Base-by-base conservation (phyloP, 192 early-diverging fungal species). In the Chytriomyces sp. region DNA sequence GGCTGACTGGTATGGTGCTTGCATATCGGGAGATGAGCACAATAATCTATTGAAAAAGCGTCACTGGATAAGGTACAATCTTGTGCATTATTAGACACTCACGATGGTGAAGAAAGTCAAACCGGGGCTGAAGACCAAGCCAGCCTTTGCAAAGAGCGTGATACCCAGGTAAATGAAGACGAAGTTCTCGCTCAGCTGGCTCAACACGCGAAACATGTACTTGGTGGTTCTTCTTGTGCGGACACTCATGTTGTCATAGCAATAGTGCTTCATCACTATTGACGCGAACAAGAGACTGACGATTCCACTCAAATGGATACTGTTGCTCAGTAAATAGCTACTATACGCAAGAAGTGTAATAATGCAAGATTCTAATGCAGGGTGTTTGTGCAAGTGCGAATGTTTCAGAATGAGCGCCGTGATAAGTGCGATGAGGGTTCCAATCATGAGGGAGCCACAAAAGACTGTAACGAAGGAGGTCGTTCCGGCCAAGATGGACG, bases 161-260 rank as follows among this genome's bases (percentile, higher is more conserved):
- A 99, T 82, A 5, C 95, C 97, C 33, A 99, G 82, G 75, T 97
- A 98, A 53, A 99, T 94, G 75, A 98, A 99, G 69, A 98, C 91
- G 78, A 99, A 99, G 69, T 96, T 98, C 75, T 99, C 97, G 0
- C 93, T 91, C 31, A 99, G 82, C 61, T 96, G 92, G 0, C 92
- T 89, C 28, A 99, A 80, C n/a, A 98, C 90, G 31, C 93, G 88
- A 81, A 98, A 98, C 82, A 99, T 85, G 65, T 92, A 92, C 70
- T 91, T 91, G 37, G 94, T 95, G 2, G 96, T 93, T 32, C 89
- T 76, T 75, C 93, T 86, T 56, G 88, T 91, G 10, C 85, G 81
- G 17, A 79, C 64, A 8, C 91, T 92, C 89, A 99, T 89, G 78
- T 94, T 96, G 61, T 91, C 86, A 81, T 94, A 96, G 0, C 91